phyloP scores from a whole-genome alignment of 2,329 filamentous ascomycete genomes.

The Cladorrhinum sp. region DNA sequence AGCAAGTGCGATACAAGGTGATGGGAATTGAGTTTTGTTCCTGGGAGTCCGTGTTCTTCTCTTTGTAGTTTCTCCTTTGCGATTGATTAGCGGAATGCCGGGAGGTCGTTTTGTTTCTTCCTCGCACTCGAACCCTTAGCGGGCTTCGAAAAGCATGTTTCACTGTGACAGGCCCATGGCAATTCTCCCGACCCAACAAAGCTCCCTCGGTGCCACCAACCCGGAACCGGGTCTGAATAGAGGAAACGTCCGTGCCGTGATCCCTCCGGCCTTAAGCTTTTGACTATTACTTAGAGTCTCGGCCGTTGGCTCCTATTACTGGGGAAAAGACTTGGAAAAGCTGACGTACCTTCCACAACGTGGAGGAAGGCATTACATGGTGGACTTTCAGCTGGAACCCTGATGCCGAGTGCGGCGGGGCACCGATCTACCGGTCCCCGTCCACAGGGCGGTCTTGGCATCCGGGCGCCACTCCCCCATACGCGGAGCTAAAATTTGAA shows the following conservation, averaged over 20 bases:
- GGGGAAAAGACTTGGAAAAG: neutral
- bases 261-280: neutral
- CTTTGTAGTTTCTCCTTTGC: neutral
- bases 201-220: constrained; percentile 11
- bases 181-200: constrained; percentile 11
- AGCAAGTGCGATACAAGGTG: neutral
- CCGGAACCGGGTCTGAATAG: constrained; percentile 19
- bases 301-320: neutral
- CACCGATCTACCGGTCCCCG: constrained; percentile 6
- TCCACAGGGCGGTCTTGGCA: constrained; percentile 18
- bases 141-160: constrained; percentile 12
- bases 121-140: neutral
- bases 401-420: neutral
- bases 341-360: neutral
- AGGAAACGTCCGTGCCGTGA: neutral
- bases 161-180: constrained; percentile 8
- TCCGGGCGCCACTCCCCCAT: constrained; percentile 5
- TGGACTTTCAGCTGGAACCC: constrained; percentile 8
- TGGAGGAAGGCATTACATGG: too few relatives aligned
- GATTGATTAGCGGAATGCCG: neutral
- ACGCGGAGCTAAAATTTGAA: constrained; percentile 16
- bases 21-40: neutral
- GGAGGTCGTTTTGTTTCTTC: neutral
- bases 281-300: neutral
- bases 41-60: neutral